Base-by-base conservation (phyloP, 345 rosid genomes). In the Erysimum cheiranthoides region DNA sequence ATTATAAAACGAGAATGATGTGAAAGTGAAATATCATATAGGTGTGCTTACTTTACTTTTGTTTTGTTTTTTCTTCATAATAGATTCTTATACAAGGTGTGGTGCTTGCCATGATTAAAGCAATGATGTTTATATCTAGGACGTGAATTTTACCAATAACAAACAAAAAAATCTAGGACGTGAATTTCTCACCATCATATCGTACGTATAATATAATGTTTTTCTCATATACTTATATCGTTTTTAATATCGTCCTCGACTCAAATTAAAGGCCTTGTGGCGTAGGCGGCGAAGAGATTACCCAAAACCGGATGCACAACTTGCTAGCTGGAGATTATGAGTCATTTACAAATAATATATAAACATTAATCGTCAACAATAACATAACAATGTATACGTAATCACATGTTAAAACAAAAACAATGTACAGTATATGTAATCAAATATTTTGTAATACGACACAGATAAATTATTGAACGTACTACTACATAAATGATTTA, bases 71-170 rank as follows among this genome's bases (percentile, higher is more conserved):
- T 42, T 39, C 8, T 35, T 4, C 42, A 38, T 10, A 17, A 63
- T 75, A 49, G 68, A 59, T 58, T 71, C 67, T 10, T 30, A n/a
- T 18, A 34, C 4, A 39, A 56, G 61, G 61, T 45, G 78, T 72
- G 78, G 78, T 78, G 81, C 74, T 78, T 66, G 4, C 52, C 78
- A 78, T 78, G 68, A 78, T 78, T 78, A 50, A 73, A 73, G 65
- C 78, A 42, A 66, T 66, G 43, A 59, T 78, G 77, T 50, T 58
- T 71, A 17, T 50, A 16, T 38, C 43, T 28, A 17, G 31, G 62
- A 77, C 76, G 73, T 71, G 49, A 57, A 47, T 65, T 64, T 58
- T 16, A 21, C 1, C 25, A 21, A 21, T 1, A 1, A 21, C 1
- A 21, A 21, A 21, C 25, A 21, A 21, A 21, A 21, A 21, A 21